Evolutionary conservation across 345 rosid genomes (phyloP).

Genomic region (Hirschfeldia incana): DNA sequence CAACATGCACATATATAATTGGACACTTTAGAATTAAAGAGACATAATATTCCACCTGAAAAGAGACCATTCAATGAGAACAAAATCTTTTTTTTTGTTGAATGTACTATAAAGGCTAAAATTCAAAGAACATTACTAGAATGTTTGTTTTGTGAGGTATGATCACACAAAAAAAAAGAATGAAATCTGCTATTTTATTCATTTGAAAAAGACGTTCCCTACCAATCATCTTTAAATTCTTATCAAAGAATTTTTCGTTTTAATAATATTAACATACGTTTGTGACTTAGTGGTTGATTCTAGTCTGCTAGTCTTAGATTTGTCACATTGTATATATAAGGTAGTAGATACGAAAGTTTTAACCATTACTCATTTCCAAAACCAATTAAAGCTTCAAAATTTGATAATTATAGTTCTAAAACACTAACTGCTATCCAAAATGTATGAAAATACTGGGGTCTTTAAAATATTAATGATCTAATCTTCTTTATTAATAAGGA

Average conservation of each 20-base stretch:
- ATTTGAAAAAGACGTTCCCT: slow-evolving; percentile 22
- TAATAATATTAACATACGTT: neutral
- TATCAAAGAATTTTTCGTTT: neutral
- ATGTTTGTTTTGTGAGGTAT: slow-evolving; percentile 36
- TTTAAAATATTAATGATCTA: no score
- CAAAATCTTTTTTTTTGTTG: slow-evolving; percentile 39
- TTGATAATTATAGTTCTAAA: neutral
- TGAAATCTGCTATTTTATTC: slow-evolving; percentile 27
- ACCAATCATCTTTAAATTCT: slow-evolving; percentile 12
- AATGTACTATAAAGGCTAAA: slow-evolving; percentile 41
- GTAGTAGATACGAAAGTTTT: neutral
- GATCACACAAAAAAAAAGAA: slow-evolving; percentile 32
- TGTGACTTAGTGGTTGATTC: neutral
- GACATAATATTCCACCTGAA: slow-evolving; percentile 39
- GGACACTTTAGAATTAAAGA: slow-evolving; percentile 9
- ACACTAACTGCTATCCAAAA: neutral
- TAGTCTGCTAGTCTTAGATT: neutral
- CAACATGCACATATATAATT: slow-evolving; percentile 32
- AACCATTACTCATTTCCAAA: neutral
- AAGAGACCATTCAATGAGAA: slow-evolving; percentile 44
- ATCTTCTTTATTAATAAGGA: no score
- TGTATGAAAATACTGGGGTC: no score
- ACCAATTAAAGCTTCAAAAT: neutral
- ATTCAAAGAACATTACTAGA: slow-evolving; percentile 31
- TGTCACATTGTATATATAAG: neutral